A percentile compares a stretch with the other conserved stretches of the same genome.
These are phyloP conservation scores for Sphagnum fallax DNA, from an alignment of 228 moss, liverwort and hornwort species.

Conservation along the genomic window DNA sequence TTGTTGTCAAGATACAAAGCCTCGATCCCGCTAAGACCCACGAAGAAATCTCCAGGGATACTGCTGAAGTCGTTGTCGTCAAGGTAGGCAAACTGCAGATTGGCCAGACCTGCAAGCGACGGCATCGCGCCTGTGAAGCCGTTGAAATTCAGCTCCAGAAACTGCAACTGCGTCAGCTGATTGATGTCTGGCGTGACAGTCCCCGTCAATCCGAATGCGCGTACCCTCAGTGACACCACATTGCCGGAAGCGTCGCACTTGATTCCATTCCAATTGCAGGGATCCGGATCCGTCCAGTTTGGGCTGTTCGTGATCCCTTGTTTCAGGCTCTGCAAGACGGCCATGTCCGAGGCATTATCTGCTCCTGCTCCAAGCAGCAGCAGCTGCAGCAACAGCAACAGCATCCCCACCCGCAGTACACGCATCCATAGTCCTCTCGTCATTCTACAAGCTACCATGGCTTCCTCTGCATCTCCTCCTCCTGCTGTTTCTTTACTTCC, in stretches of 20 bases:
- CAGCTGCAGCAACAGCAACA: conserved; percentile 1
- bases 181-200: conserved; percentile 65
- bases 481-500: too few relatives aligned
- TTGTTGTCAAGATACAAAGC: conserved; percentile 57
- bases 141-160: conserved; percentile 61
- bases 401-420: too few relatives aligned
- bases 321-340: conserved; percentile 27
- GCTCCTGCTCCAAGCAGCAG: conserved; percentile 4
- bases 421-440: too few relatives aligned
- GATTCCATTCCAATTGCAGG: conserved; percentile 62
- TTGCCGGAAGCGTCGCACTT: conserved; percentile 27
- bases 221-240: conserved; percentile 45
- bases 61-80: conserved; percentile 55
- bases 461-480: too few relatives aligned
- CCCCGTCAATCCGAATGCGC: conserved; percentile 30
- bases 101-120: conserved; percentile 48
- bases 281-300: conserved; percentile 52
- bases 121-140: conserved; percentile 62
- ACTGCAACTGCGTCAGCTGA: conserved; percentile 39
- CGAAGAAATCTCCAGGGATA: conserved; percentile 72
- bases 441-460: too few relatives aligned
- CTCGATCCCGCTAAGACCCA: conserved; percentile 32
- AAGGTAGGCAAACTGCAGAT: conserved; percentile 36
- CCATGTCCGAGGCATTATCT: conserved; percentile 21
- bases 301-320: conserved; percentile 25